Conservation (phyloP, 805 yeast genomes). For the Ogataea salicorniae region DNA sequence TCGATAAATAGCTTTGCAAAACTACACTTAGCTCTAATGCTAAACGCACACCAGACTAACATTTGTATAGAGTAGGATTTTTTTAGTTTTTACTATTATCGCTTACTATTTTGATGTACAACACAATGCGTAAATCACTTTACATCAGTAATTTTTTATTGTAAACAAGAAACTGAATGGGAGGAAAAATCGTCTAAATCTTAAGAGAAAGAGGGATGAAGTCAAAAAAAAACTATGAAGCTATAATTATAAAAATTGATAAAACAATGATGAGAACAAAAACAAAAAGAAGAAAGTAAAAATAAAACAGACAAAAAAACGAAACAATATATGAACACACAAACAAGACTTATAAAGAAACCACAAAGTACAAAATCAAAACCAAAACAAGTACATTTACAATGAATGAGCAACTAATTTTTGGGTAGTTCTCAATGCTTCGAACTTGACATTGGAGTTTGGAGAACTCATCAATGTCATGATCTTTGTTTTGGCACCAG, state of each 20-base stretch:
- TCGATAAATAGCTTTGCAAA: too few species aligned
- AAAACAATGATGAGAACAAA: not conserved
- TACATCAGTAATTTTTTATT: not conserved
- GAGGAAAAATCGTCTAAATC: not conserved
- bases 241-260: not conserved
- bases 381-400: conserved; percentile 2
- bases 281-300: not conserved
- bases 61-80: too few species aligned
- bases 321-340: not conserved
- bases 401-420: conserved; percentile 81
- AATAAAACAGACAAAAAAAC: not conserved
- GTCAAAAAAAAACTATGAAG: not conserved
- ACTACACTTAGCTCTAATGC: too few species aligned
- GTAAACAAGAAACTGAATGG: conserved; percentile 11
- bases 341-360: not conserved
- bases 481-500: conserved; percentile 67
- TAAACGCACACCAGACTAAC: too few species aligned
- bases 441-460: conserved; percentile 86
- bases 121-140: not conserved
- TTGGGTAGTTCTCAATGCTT: conserved; percentile 95
- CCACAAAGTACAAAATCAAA: not conserved
- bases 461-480: conserved; percentile 79
- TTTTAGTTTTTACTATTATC: too few species aligned
- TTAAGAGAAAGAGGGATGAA: not conserved
- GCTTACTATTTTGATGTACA: too few species aligned